Base-by-base conservation (phyloP, 352 stramenopile genomes). In the Pythium biforme region DNA sequence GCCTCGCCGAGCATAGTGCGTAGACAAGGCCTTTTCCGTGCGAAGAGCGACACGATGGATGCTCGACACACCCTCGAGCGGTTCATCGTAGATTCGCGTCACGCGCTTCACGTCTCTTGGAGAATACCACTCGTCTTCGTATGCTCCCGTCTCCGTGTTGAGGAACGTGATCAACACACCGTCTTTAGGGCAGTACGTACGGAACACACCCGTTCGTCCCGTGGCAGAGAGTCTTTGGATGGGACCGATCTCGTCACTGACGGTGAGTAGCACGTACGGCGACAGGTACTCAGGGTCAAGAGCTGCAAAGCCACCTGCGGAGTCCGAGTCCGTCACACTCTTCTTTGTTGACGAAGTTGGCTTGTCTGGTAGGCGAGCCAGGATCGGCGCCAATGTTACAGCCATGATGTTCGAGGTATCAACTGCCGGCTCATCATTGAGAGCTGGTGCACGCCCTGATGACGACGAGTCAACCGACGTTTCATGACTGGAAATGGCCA, bases 71-170 rank as follows among this genome's bases (percentile, higher is more conserved):
- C 73, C 75, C 9, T 83, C 66, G 5, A 94, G 59, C 5, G 74
- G 67, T 62, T 96, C 85, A 43, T 96, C 83, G 43, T 92, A 96
- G 40, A 96, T 88, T 40, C 74, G 79, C 6, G 79, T 87, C 55
- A 93, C 82, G 4, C 87, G 79, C n/a, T 81, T 76, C 43, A 94
- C 79, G 62, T 94, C 75, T 46, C 76, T 84, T 19, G 87, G 79
- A 26, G 70, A 65, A 55, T 91, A 78, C 81, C 79, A 94, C 63
- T 94, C 81, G 37, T 94, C 85, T 67, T 96, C 87, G 54, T 89
- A 93, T 14, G 86, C 85, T 4, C 87, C 87, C 14, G 84, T 93
- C 50, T 96, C 87, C 0, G 82, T 92, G 62, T 94, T 96, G 19
- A 94, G 69, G 41, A 96, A 94, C 0, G 79, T 91, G 27, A 94